Evolutionary conservation across 2,329 filamentous ascomycete genomes (phyloP), one percentile per base, ranked within the genome.

Genomic region (Pleurostoma richardsiae): DNA sequence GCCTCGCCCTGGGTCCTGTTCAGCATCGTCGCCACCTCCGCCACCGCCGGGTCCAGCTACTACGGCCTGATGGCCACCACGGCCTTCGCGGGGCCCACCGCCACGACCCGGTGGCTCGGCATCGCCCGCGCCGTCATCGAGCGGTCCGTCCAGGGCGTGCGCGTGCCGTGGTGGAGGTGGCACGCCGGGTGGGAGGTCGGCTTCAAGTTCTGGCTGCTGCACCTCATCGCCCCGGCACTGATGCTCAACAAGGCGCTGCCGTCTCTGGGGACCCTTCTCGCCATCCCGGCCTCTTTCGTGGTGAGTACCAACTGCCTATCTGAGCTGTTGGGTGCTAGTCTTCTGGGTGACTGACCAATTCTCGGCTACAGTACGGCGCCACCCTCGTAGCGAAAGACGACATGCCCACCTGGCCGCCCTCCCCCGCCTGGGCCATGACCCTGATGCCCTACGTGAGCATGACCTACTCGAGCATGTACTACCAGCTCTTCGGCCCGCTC

Each of bases 1-100:
- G 61, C 69, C 41, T 75, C 78, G 31, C 72, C 89, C 8, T 73
- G 86, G 27, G 63, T 91, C 4, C 80, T 94, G 4, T 74, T 84
- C 3, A 77, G 82, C 40, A 75, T 86, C 11, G 61, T 80, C 26
- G 65, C 74, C 27, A 65, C 73, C 8, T 76, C 77, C 38, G 71
- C 74, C 2, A 60, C 77, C 40, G 69, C 77, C 29, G 75, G 75
- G 46, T 69, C 76, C 41, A 72, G 76, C 41, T 69, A 72, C 56
- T 83, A 82, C 54, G 79, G 78, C 11, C 65, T 68, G 40, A 59
- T 71, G 44, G 72, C 76, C 3, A 59, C 80, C 53, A 69, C 69
- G 53, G 61, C 72, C 8, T 80, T 83, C 56, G 73, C 77, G 0
- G 79, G 79, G 6, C 67, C 67, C 3, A 67, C 72, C 10, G 65